phyloP scores from a whole-genome alignment of 441 rosid species.

The Gossypium davidsonii region DNA sequence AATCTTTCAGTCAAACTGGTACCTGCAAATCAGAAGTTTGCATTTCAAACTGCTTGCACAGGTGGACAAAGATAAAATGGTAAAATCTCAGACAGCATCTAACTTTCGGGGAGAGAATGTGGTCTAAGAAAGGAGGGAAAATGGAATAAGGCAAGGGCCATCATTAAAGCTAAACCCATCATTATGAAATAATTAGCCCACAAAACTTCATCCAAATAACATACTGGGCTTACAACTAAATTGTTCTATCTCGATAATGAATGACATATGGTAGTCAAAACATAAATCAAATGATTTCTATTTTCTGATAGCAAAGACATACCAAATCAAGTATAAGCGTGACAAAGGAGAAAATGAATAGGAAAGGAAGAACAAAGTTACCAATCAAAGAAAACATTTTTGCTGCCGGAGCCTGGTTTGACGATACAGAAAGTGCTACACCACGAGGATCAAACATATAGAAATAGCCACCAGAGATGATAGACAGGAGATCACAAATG shows the following conservation, averaged over 20 bases:
- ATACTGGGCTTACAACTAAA: not conserved
- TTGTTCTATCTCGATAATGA: not conserved
- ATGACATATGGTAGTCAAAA: not conserved
- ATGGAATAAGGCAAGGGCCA: not conserved
- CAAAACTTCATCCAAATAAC: not conserved
- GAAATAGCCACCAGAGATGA: constrained; percentile 83
- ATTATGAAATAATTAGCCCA: constrained; percentile 8
- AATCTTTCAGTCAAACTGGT: constrained; percentile 79
- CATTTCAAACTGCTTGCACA: constrained; percentile 17
- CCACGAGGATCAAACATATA: constrained; percentile 97
- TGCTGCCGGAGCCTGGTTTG: constrained; percentile 70
- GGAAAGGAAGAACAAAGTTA: constrained; percentile 19
- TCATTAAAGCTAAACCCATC: not conserved
- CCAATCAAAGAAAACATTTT: constrained; percentile 92
- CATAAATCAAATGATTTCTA: not conserved
- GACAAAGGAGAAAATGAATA: not conserved
- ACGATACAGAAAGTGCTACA: constrained; percentile 60
- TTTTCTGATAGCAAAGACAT: not conserved
- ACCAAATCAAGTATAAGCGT: not conserved
- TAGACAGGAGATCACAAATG: constrained; percentile 74
- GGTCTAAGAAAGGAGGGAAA: not conserved
- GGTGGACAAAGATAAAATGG: constrained; percentile 5
- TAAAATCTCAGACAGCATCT: not conserved
- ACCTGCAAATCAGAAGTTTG: constrained; percentile 40
- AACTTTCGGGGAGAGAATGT: not conserved